Percentiles rank a stretch among this genome's conserved stretches.
Conservation (phyloP, 192 early-diverging fungal genomes). For the Coemansia sp. region DNA sequence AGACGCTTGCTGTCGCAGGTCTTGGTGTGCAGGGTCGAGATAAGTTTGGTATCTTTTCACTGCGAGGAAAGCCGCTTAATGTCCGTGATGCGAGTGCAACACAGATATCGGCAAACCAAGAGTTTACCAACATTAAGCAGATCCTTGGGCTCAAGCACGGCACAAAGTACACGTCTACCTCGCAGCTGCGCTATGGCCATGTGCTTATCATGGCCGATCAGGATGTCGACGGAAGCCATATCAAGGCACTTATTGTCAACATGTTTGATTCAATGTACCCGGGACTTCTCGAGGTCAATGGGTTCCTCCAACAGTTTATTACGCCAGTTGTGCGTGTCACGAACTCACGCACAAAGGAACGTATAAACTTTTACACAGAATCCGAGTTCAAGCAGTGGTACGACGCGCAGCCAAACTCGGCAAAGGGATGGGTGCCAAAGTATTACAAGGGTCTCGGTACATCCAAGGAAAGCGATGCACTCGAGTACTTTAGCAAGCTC, state of each 20-base stretch:
- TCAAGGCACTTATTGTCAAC: conserved; percentile 97
- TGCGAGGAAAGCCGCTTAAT: conserved; percentile 96
- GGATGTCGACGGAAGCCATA: conserved; percentile 95
- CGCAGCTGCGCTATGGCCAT: conserved; percentile 87
- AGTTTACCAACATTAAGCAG: conserved; percentile 86
- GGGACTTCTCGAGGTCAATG: conserved; percentile 82
- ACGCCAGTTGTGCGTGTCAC: conserved; percentile 92
- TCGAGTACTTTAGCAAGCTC: conserved; percentile 89
- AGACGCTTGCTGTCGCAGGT: conserved; percentile 82
- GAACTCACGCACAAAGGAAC: conserved; percentile 56
- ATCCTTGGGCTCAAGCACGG: conserved; percentile 93
- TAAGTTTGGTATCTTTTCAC: conserved; percentile 90
- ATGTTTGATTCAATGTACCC: conserved; percentile 95
- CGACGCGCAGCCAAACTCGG: conserved; percentile 61
- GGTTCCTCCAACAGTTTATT: conserved; percentile 93
- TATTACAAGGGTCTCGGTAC: conserved; percentile 99
- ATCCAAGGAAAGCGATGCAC: conserved; percentile 76
- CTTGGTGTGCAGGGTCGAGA: conserved; percentile 87
- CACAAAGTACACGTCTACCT: conserved; percentile 68
- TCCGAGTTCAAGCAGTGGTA: conserved; percentile 92
- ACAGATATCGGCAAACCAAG: conserved; percentile 76
- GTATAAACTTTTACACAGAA: conserved; percentile 83
- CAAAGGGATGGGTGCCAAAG: conserved; percentile 82
- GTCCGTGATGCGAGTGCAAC: conserved; percentile 80
- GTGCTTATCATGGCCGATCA: conserved; percentile 99